These are phyloP conservation scores for Yarrowia phangngaensis DNA, from an alignment of 805 yeast genomes.

Conservation along the genomic window DNA sequence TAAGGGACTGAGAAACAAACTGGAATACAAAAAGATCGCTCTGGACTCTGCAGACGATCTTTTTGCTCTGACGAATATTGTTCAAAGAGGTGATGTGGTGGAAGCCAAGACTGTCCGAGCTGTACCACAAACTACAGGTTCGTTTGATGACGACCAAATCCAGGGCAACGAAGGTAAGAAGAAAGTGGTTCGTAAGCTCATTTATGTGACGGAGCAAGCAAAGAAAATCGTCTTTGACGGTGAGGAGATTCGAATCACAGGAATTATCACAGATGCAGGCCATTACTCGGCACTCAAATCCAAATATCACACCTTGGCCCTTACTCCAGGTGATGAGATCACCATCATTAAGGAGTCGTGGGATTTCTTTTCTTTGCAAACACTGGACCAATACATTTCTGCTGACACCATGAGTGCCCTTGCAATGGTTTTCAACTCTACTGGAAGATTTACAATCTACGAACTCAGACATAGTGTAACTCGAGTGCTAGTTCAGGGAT, in stretches of 20 bases:
- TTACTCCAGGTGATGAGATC: conserved; percentile 25
- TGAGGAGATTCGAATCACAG: conserved; percentile 24
- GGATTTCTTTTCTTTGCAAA: conserved; percentile 23
- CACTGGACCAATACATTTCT: conserved; percentile 17
- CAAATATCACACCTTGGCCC: conserved; percentile 20
- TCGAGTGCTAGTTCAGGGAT: conserved; percentile 24
- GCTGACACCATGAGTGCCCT: conserved; percentile 20
- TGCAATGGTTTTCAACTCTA: conserved; percentile 20
- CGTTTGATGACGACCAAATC: conserved; percentile 19
- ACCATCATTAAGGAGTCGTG: conserved; percentile 14
- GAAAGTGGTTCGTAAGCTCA: conserved; percentile 17
- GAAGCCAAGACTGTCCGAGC: conserved; percentile 26
- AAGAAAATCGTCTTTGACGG: conserved; percentile 24
- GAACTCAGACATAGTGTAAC: conserved; percentile 21
- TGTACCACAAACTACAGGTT: conserved; percentile 22
- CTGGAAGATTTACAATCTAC: conserved; percentile 18
- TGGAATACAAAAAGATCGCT: conserved; percentile 21
- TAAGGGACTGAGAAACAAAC: conserved; percentile 22
- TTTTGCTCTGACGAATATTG: conserved; percentile 21
- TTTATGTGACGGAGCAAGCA: conserved; percentile 4
- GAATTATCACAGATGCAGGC: conserved; percentile 23
- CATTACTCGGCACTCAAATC: conserved; percentile 13
- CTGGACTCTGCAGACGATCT: conserved; percentile 24
- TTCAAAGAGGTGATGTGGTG: conserved; percentile 17
- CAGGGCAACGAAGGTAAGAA: conserved; percentile 19